Evolutionary conservation across 768 basidiomycete species (phyloP), one percentile per base, ranked within the genome.

Genomic region (Clitopilus hobsonii): DNA sequence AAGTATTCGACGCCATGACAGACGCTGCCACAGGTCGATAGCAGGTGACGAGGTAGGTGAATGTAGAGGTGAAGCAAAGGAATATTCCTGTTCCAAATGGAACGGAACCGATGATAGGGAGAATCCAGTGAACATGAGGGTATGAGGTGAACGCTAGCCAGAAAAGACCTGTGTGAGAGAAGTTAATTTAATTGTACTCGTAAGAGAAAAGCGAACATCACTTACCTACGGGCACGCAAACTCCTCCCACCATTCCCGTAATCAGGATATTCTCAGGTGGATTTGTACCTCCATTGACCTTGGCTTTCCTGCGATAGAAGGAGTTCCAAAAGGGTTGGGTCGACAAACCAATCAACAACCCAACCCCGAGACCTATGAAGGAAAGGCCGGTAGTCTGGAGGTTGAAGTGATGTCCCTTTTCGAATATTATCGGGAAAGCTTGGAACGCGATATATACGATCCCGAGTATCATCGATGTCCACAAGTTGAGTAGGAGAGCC

Each of bases 21-120:
- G 83, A 85, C 1, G 85, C 85, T 8, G 77, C 80, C 62, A 86
- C 84, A 10, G 85, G 82, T 20, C 80, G 73, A 65, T 88, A 89
- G 0, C 82, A 76, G 45, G 84, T 85, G 55, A 89, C 83, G 53
- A 88, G 75, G 68, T 88, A 89, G 4, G 82, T 86, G 69, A 88
- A 89, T 3, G 82, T 82, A 6, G 81, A 80, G 0, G 84, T 84
- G 70, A 87, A 92, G 38, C 83, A 81, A 58, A 81, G 88, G 61
- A 85, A 88, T 0, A 79, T 71, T 1, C 84, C 83, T 1, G 72
- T 57, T 2, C 88, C 88, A 60, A 89, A 89, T 0, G 86, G 86
- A 1, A 83, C 65, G 3, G 81, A 84, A 2, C 79, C 82, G 26
- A 89, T 67, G 61, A 89, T 82, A 7, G 85, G 84, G 0, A 81